phyloP scores from a whole-genome alignment of 306 rosid species.

The Cicer pinnatifidum region DNA sequence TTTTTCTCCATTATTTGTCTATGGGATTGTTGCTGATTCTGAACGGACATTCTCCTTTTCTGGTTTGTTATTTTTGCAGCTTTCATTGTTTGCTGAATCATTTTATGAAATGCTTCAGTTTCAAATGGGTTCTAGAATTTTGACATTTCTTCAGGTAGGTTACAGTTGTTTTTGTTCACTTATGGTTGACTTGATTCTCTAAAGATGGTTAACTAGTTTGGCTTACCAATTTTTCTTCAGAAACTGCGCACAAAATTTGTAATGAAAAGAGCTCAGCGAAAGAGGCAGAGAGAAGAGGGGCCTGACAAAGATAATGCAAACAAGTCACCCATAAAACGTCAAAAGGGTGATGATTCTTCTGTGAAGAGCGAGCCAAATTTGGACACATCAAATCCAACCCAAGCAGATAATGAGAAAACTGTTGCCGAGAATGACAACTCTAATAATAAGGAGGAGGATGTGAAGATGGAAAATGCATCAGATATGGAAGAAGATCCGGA shows the following conservation, averaged over 20 bases:
- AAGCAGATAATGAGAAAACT: constrained; percentile 56
- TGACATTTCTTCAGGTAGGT: constrained; percentile 90
- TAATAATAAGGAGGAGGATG: constrained; percentile 54
- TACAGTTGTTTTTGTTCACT: background rate
- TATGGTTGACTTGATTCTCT: constrained; percentile 40
- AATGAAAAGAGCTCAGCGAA: constrained; percentile 69
- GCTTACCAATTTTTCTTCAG: constrained; percentile 45
- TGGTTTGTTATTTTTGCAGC: constrained; percentile 57
- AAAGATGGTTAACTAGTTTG: constrained; percentile 20
- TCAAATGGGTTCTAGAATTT: constrained; percentile 86
- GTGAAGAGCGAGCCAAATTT: constrained; percentile 55
- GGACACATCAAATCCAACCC: constrained; percentile 47
- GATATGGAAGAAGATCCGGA: constrained; percentile 81
- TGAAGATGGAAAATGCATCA: constrained; percentile 67
- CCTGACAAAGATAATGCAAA: constrained; percentile 53
- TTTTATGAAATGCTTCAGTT: constrained; percentile 96
- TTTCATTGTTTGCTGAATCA: constrained; percentile 93
- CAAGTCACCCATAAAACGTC: constrained; percentile 61
- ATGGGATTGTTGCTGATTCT: constrained; percentile 11
- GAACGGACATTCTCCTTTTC: background rate
- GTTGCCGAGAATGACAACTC: constrained; percentile 49
- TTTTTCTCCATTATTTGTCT: background rate
- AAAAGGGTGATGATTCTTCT: constrained; percentile 58
- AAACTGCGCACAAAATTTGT: constrained; percentile 77
- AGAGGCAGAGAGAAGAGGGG: constrained; percentile 80